phyloP scores from a whole-genome alignment of 306 rosid species.

The Cercis canadensis region DNA sequence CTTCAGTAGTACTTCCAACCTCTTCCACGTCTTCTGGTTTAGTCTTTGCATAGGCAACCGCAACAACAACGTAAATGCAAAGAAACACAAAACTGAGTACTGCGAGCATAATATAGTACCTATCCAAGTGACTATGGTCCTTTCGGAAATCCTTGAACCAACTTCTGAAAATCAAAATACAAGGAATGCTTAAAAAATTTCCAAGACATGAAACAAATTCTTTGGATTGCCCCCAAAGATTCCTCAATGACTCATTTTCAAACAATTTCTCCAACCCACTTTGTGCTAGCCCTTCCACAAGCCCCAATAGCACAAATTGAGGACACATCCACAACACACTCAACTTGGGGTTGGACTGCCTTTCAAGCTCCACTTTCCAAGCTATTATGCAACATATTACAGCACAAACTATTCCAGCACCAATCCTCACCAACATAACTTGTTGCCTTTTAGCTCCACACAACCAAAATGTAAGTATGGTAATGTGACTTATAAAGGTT shows the following conservation, averaged over 20 bases:
- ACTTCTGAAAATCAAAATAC: too few relatives aligned
- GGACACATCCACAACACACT: neutral
- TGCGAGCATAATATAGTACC: neutral
- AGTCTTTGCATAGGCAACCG: too few relatives aligned
- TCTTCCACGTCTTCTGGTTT: too few relatives aligned
- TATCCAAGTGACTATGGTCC: neutral
- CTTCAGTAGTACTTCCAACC: too few relatives aligned
- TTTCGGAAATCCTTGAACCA: too few relatives aligned
- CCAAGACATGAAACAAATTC: too few relatives aligned
- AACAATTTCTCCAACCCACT: too few relatives aligned
- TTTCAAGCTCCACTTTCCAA: neutral
- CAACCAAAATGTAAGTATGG: neutral
- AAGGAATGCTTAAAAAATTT: too few relatives aligned
- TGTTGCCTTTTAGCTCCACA: neutral
- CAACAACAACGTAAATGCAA: too few relatives aligned
- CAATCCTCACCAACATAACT: neutral
- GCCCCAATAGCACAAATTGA: neutral
- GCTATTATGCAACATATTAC: neutral
- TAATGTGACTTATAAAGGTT: neutral
- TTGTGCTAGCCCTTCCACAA: neutral
- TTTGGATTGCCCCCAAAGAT: too few relatives aligned
- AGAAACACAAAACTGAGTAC: too few relatives aligned
- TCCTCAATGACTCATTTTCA: too few relatives aligned
- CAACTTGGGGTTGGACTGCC: neutral
- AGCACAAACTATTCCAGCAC: neutral